These are phyloP conservation scores for Adansonia grandidieri DNA, from an alignment of 441 rosid genomes.

Conservation along the genomic window DNA sequence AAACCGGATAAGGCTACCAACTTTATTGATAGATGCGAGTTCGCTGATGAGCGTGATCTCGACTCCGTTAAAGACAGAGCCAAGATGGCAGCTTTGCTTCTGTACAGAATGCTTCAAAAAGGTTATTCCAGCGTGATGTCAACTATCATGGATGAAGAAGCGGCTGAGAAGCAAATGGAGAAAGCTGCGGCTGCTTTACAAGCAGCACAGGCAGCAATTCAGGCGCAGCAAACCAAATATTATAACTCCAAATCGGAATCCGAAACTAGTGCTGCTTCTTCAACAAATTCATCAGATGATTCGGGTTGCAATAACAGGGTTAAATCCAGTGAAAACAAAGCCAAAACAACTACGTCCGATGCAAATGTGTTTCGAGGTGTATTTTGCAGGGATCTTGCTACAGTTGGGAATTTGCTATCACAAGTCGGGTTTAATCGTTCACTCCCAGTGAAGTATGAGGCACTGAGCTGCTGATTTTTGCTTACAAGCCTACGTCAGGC, in stretches of 20 bases:
- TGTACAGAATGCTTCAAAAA: constrained; percentile 78
- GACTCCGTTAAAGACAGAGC: constrained; percentile 79
- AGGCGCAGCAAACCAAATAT: constrained; percentile 45
- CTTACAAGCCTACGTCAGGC: neutral
- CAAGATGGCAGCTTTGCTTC: constrained; percentile 70
- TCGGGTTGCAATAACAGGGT: constrained; percentile 30
- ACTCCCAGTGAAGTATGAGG: constrained; percentile 76
- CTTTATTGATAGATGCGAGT: constrained; percentile 77
- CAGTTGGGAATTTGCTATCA: constrained; percentile 66
- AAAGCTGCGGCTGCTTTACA: constrained; percentile 51
- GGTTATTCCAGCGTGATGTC: constrained; percentile 67
- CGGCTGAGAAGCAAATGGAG: constrained; percentile 62
- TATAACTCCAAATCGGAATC: constrained; percentile 25
- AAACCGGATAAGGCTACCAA: constrained; percentile 75
- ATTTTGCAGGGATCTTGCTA: constrained; percentile 83
- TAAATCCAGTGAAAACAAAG: constrained; percentile 31
- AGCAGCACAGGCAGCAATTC: constrained; percentile 49
- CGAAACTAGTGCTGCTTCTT: constrained; percentile 26
- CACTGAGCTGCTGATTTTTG: constrained; percentile 71
- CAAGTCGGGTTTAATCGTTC: constrained; percentile 82
- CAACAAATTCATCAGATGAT: constrained; percentile 32
- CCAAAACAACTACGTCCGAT: constrained; percentile 34
- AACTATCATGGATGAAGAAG: constrained; percentile 64
- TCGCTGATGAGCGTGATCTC: constrained; percentile 60
- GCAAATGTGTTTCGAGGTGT: constrained; percentile 73